Conservation (phyloP, 345 rosid species). For the Eucalyptus tenuipes region DNA sequence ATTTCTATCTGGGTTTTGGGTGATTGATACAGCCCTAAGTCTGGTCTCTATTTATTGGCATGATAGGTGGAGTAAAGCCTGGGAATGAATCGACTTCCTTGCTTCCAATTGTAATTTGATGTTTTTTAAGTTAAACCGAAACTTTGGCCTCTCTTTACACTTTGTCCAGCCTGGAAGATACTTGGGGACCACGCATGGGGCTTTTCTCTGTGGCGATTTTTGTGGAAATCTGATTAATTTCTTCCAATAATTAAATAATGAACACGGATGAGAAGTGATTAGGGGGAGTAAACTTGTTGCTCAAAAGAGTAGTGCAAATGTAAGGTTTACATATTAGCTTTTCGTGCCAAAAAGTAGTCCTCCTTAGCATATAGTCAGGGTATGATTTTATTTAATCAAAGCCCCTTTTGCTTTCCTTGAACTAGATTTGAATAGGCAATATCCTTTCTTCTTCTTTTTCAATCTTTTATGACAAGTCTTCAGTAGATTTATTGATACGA, state of each 20-base stretch:
- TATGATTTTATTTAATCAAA: not conserved
- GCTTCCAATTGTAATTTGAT: constrained; percentile 40
- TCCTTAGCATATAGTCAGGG: not conserved
- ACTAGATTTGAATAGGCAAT: not conserved
- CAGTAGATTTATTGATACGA: not conserved
- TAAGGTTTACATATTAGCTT: no score
- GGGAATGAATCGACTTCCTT: constrained; percentile 53
- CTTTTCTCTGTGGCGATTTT: not conserved
- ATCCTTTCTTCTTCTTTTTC: not conserved
- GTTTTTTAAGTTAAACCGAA: not conserved
- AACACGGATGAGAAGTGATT: not conserved
- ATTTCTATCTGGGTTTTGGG: not conserved
- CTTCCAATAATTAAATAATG: not conserved
- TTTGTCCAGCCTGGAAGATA: no score
- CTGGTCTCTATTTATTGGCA: not conserved
- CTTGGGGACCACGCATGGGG: no score
- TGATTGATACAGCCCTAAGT: not conserved
- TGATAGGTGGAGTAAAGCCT: not conserved
- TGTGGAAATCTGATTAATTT: not conserved
- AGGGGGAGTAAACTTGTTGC: not conserved
- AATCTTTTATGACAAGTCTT: not conserved
- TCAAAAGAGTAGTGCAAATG: not conserved
- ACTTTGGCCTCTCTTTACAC: not conserved
- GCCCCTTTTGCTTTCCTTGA: not conserved
- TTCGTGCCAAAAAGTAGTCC: no score